These are phyloP conservation scores for Trichoderma sp. DNA, from an alignment of 2,329 filamentous ascomycete genomes.

Conservation along the genomic window DNA sequence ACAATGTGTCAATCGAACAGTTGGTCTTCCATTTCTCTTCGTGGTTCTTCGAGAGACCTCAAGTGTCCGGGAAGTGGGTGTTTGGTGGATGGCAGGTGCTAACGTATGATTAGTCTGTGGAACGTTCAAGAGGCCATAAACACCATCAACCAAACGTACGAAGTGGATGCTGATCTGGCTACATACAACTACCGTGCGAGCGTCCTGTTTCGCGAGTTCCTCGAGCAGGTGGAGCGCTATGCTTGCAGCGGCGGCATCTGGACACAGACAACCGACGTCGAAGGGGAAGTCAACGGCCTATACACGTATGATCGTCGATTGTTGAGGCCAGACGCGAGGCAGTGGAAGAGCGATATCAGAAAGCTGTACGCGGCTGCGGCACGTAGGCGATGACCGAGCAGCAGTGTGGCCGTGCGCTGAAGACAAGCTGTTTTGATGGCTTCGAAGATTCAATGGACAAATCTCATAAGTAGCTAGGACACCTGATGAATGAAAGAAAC, in stretches of 20 bases:
- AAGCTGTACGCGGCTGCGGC: constrained; percentile 60
- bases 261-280: constrained; percentile 75
- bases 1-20: constrained; percentile 65
- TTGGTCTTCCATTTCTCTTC: constrained; percentile 39
- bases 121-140: constrained; percentile 61
- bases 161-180: constrained; percentile 59
- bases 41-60: too few relatives aligned
- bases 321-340: constrained; percentile 56
- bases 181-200: constrained; percentile 69
- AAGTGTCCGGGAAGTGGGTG: too few relatives aligned
- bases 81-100: not conserved
- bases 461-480: too few relatives aligned
- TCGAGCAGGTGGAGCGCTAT: constrained; percentile 61
- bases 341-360: constrained; percentile 64
- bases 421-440: not conserved
- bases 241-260: constrained; percentile 69
- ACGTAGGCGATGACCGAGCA: constrained; percentile 2
- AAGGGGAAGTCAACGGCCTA: constrained; percentile 73
- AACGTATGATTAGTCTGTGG: constrained; percentile 57
- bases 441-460: not conserved
- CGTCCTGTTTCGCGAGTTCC: constrained; percentile 61
- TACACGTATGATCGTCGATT: constrained; percentile 68
- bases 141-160: constrained; percentile 67
- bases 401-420: not conserved
- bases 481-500: too few relatives aligned